phyloP scores from a whole-genome alignment of 2,329 filamentous ascomycete species.

The Aspergillus sp. region DNA sequence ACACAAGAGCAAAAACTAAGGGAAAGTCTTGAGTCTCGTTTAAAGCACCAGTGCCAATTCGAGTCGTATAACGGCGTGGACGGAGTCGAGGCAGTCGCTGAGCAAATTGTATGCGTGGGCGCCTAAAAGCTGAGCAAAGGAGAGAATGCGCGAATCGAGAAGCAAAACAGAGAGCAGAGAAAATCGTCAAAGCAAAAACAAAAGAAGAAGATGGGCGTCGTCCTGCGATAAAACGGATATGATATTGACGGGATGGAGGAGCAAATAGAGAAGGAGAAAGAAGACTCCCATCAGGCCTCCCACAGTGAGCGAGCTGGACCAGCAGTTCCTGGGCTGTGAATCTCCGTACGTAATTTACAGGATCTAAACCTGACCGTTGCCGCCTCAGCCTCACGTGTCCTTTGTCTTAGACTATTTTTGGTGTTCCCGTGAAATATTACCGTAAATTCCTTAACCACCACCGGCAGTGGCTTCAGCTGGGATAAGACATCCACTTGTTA shows the following conservation, averaged over 20 bases:
- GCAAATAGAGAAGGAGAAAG: slow-evolving; percentile 10
- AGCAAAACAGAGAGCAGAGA: slow-evolving; percentile 1
- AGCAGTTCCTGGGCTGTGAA: slow-evolving; percentile 5
- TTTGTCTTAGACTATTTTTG: slow-evolving; percentile 22
- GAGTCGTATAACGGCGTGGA: slow-evolving; percentile 12
- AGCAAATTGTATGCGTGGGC: slow-evolving; percentile 17
- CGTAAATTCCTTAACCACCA: background rate
- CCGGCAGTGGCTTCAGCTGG: background rate
- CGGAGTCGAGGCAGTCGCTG: slow-evolving; percentile 12
- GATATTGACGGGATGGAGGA: slow-evolving; percentile 7
- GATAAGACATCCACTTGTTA: background rate
- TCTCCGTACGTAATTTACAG: slow-evolving; percentile 18
- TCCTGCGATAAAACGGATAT: background rate
- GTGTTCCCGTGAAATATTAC: slow-evolving; percentile 16
- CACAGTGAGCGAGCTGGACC: background rate
- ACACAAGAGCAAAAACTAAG: background rate
- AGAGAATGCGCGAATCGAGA: background rate
- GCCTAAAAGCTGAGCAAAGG: slow-evolving; percentile 12
- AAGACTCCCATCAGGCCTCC: slow-evolving; percentile 8
- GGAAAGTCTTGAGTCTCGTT: slow-evolving; percentile 15
- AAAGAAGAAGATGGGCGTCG: slow-evolving; percentile 1
- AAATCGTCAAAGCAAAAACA: background rate
- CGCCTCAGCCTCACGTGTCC: slow-evolving; percentile 23
- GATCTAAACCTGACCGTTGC: slow-evolving; percentile 17
- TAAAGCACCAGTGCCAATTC: slow-evolving; percentile 7